Base-by-base conservation (phyloP, 495 filamentous ascomycete genomes). In the Clohesyomyces aquaticus region DNA sequence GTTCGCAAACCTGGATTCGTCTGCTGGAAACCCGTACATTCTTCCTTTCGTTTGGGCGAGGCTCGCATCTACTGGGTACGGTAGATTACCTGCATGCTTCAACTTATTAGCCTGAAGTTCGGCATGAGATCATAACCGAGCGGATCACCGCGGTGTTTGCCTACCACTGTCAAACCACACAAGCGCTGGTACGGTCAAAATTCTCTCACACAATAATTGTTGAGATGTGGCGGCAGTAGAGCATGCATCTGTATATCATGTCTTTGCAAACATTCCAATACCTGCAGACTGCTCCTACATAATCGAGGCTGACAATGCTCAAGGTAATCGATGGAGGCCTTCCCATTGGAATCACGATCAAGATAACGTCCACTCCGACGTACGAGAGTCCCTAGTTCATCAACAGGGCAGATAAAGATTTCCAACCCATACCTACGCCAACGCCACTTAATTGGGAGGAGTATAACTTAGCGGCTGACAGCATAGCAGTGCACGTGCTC, bases 81-180 rank as follows among this genome's bases (percentile, higher is more conserved):
- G 29, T 53, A 57, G 42, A 67, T 58, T 67, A 42, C 48, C 25
- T 38, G 50, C 63, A 57, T 41, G 38, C 19, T 6, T 45, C 35
- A 16, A 46, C 41, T 67, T 58, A n/a, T n/a, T n/a, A 62, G 65
- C 43, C 65, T 67, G 65, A 67, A 58, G n/a, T 10, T 57, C 56
- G 19, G 28, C 22, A 49, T 26, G 11, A 18, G 35, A 48, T n/a
- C 47, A 47, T 35, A 26, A 19, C 38, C 41, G 55, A 50, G 50
- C 45, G 26, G 50, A 56, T 47, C 60, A n/a, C 59, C 9, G 12
- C 32, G 10, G 9, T 19, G 32, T 38, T 14, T 38, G 14, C n/a
- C 23, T 14, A 35, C 26, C 16, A 25, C 41, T 35, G 26, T 27
- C n/a, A n/a, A n/a, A n/a, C n/a, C n/a, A n/a, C n/a, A n/a, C n/a